Percentiles rank a stretch among this genome's conserved stretches.
These are phyloP conservation scores for Alternaria ventricosa DNA, from an alignment of 2,329 filamentous ascomycete genomes.

Conservation along the genomic window DNA sequence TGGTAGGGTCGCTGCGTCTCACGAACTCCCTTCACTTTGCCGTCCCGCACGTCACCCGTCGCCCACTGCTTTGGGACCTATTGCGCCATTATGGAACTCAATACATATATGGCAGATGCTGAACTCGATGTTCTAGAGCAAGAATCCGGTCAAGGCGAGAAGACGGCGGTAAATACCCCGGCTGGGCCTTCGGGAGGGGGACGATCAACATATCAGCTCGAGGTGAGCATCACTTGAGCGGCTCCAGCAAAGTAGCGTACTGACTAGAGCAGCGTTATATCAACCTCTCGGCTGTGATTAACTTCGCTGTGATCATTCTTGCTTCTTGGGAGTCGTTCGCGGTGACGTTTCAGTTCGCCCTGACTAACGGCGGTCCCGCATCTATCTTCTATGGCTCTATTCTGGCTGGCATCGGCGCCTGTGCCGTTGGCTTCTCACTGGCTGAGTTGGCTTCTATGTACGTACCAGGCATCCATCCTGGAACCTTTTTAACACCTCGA, in stretches of 20 bases:
- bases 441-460: constrained; percentile 43
- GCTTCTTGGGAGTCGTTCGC: constrained; percentile 36
- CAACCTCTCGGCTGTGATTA: constrained; percentile 30
- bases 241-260: not conserved
- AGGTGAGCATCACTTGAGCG: constrained; percentile 9
- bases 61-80: not conserved
- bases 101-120: constrained; percentile 15
- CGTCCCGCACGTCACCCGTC: not conserved
- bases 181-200: not conserved
- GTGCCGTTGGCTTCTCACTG: constrained; percentile 42
- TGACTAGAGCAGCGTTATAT: constrained; percentile 30
- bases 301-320: constrained; percentile 34
- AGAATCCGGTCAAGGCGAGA: constrained; percentile 16
- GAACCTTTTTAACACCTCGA: not conserved
- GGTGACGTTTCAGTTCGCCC: constrained; percentile 34
- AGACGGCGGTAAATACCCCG: constrained; percentile 1
- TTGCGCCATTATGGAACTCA: constrained; percentile 17
- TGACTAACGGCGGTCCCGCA: constrained; percentile 39
- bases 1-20: not conserved
- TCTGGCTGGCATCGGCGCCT: constrained; percentile 31
- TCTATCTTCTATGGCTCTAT: constrained; percentile 41
- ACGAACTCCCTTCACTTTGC: not conserved
- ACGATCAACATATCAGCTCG: constrained; percentile 11
- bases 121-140: constrained; percentile 21
- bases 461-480: not conserved